Conservation (phyloP, 148 eudicot species). For the Limonium bicolor region DNA sequence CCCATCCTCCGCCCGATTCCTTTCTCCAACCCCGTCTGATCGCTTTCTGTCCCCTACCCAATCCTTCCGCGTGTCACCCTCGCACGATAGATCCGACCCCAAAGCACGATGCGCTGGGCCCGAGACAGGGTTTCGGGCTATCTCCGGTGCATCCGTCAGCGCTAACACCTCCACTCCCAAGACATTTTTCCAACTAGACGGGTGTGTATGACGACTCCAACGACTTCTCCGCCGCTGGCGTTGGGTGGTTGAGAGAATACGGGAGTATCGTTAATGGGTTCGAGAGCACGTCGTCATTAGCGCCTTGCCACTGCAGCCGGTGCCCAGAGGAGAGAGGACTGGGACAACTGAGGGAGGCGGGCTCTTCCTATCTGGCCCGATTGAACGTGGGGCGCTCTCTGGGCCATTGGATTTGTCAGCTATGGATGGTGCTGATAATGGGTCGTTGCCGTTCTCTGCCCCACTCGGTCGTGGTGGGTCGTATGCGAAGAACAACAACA, state of each 20-base stretch:
- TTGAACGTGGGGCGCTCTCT: conserved; percentile 82
- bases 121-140: conserved; percentile 48
- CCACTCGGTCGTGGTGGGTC: conserved; percentile 39
- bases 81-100: conserved; percentile 30
- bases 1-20: conserved; percentile 60
- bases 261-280: conserved; percentile 53
- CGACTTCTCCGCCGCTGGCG: conserved; percentile 10
- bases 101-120: neutral
- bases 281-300: conserved; percentile 75
- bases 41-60: conserved; percentile 56
- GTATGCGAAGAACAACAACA: conserved; percentile 3
- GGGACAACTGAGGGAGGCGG: conserved; percentile 38
- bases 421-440: conserved; percentile 3
- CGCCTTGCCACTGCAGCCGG: conserved; percentile 68
- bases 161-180: conserved; percentile 78
- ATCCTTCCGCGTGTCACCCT: conserved; percentile 53
- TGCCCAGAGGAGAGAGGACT: conserved; percentile 44
- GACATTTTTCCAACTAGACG: conserved; percentile 35
- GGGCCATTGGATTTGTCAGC: conserved; percentile 52
- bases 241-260: conserved; percentile 11
- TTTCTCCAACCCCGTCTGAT: conserved; percentile 82
- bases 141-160: conserved; percentile 82
- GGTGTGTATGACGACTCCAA: conserved; percentile 27
- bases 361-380: conserved; percentile 83
- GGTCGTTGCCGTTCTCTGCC: conserved; percentile 84